Conservation (phyloP, 2,329 filamentous ascomycete genomes). For the Fusarium penzigii region DNA sequence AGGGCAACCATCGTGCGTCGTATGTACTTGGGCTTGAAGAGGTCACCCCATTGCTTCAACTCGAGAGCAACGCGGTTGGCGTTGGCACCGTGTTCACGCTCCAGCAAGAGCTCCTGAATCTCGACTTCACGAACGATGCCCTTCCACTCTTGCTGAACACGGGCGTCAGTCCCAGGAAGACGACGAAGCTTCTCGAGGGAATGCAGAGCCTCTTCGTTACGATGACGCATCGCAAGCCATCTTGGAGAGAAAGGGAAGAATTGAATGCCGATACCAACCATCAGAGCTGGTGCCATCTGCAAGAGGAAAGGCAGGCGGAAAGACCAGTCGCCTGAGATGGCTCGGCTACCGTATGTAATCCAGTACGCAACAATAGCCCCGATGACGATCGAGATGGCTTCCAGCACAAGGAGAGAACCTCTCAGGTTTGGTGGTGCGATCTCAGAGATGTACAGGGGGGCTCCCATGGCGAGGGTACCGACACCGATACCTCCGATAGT, state of each 20-base stretch:
- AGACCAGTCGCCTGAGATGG: constrained; percentile 42
- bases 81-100: neutral
- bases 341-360: constrained; percentile 53
- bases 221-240: constrained; percentile 42
- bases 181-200: constrained; percentile 40
- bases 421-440: constrained; percentile 39
- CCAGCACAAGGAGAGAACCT: constrained; percentile 48
- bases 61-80: constrained; percentile 3
- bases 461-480: constrained; percentile 32
- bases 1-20: constrained; percentile 13
- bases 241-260: constrained; percentile 49
- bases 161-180: constrained; percentile 42
- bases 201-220: constrained; percentile 41
- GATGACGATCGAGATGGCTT: constrained; percentile 51
- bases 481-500: constrained; percentile 34
- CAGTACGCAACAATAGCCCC: constrained; percentile 55
- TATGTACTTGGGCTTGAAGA: constrained; percentile 6
- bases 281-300: constrained; percentile 32
- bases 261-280: constrained; percentile 40
- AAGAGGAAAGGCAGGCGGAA: constrained; percentile 50
- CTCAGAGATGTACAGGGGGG: constrained; percentile 35
- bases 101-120: constrained; percentile 38
- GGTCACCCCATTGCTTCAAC: constrained; percentile 6
- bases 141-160: constrained; percentile 48
- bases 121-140: constrained; percentile 50